Percentiles rank a stretch among this genome's conserved stretches.
Conservation (phyloP, 257 asterid genomes). For the Solanum bulbocastanum region DNA sequence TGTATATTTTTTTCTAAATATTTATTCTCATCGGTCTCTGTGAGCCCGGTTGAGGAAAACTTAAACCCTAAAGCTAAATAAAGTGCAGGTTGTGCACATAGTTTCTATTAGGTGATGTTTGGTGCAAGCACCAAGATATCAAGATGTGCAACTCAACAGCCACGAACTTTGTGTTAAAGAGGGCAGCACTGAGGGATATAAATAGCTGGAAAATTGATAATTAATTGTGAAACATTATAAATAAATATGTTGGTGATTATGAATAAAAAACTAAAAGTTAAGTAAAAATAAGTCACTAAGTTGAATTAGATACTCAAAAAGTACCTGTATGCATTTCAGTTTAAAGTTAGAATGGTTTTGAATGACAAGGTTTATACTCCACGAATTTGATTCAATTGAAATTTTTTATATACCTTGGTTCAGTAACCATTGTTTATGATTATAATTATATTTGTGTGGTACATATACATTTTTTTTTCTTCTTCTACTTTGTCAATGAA, state of each 20-base stretch:
- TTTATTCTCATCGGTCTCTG: neutral
- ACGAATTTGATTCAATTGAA: neutral
- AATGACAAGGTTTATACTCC: neutral
- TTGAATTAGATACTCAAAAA: neutral
- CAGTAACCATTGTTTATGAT: neutral
- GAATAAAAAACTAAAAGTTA: neutral
- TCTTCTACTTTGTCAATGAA: neutral
- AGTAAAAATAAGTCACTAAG: neutral
- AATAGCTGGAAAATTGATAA: neutral
- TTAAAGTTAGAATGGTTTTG: neutral
- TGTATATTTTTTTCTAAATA: neutral
- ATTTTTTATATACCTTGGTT: neutral
- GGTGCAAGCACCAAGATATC: neutral
- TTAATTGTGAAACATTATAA: neutral
- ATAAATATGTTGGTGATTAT: neutral
- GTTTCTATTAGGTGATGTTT: neutral
- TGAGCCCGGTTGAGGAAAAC: neutral
- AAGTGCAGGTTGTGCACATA: neutral
- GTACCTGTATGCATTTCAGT: neutral
- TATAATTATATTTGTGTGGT: neutral
- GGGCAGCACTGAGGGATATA: neutral
- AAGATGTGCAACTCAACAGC: neutral
- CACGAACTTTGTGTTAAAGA: neutral
- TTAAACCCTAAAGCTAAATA: neutral
- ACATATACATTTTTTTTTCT: neutral